Percentiles rank a stretch among this genome's conserved stretches.
Conservation (phyloP, 805 yeast genomes). For the Metschnikowia gruessii region DNA sequence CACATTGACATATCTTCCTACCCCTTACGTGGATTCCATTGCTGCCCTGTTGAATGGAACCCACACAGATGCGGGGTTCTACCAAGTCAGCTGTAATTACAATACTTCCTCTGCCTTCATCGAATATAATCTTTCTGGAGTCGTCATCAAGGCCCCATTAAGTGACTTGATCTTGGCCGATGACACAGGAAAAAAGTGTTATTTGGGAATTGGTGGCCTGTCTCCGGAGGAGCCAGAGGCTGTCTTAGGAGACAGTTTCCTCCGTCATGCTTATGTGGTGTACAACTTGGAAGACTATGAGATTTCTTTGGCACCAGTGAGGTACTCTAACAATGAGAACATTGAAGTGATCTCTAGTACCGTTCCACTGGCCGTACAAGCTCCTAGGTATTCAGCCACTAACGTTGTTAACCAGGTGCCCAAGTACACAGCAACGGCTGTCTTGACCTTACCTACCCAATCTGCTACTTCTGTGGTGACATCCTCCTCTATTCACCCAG, state of each 20-base stretch:
- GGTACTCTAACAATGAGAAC: slow-evolving; percentile 34
- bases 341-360: slow-evolving; percentile 43
- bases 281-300: slow-evolving; percentile 42
- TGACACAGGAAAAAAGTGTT: slow-evolving; percentile 18
- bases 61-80: not conserved
- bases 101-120: not conserved
- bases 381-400: slow-evolving; percentile 37
- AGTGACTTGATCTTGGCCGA: slow-evolving; percentile 24
- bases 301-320: too few species aligned
- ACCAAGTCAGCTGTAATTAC: slow-evolving; percentile 9
- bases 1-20: slow-evolving; percentile 48
- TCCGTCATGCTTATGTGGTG: slow-evolving; percentile 63
- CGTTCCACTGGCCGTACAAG: slow-evolving; percentile 51
- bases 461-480: too few species aligned
- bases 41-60: slow-evolving; percentile 8
- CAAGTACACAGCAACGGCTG: not conserved
- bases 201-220: slow-evolving; percentile 22
- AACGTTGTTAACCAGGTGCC: not conserved
- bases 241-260: slow-evolving; percentile 33
- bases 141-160: slow-evolving; percentile 48
- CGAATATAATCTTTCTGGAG: slow-evolving; percentile 54
- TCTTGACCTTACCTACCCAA: too few species aligned
- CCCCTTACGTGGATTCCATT: slow-evolving; percentile 19
- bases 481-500: too few species aligned
- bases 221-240: slow-evolving; percentile 36